Conservation (phyloP, 148 eudicot species). For the Cornus florida region DNA sequence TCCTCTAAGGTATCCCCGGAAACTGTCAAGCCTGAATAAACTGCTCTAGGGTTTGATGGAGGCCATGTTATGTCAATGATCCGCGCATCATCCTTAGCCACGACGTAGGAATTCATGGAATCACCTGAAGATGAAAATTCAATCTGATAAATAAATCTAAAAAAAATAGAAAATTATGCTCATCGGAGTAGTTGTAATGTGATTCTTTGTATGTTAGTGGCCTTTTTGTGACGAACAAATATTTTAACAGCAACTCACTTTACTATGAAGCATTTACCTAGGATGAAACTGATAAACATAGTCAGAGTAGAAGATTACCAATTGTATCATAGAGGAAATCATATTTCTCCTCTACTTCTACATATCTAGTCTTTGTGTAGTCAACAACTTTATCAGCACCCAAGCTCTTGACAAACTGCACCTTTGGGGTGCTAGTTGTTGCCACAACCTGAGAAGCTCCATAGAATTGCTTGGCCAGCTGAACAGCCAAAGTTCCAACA, state of each 20-base stretch:
- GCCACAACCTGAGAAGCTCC: constrained; percentile 47
- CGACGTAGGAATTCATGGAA: constrained; percentile 29
- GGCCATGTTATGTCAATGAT: constrained; percentile 66
- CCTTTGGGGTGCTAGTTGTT: constrained; percentile 43
- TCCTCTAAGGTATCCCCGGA: constrained; percentile 45
- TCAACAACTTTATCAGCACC: constrained; percentile 56
- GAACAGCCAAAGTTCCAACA: constrained; percentile 46
- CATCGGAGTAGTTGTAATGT: not conserved
- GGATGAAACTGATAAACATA: not conserved
- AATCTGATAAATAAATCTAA: not conserved
- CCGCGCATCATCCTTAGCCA: constrained; percentile 42
- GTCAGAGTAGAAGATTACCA: constrained; percentile 28
- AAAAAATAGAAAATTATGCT: not conserved
- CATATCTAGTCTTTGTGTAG: constrained; percentile 44
- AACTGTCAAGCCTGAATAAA: constrained; percentile 43
- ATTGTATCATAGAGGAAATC: constrained; percentile 53
- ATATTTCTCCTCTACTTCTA: constrained; percentile 36
- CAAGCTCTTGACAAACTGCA: constrained; percentile 53
- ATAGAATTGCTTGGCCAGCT: constrained; percentile 41
- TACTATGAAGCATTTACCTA: no score
- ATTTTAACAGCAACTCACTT: no score
- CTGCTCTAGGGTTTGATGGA: constrained; percentile 46
- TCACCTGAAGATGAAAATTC: constrained; percentile 35
- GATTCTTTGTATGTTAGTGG: no score
- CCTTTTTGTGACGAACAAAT: no score